phyloP scores from a whole-genome alignment of 106 monocot genomes.

The Platanthera guangdongensis region DNA sequence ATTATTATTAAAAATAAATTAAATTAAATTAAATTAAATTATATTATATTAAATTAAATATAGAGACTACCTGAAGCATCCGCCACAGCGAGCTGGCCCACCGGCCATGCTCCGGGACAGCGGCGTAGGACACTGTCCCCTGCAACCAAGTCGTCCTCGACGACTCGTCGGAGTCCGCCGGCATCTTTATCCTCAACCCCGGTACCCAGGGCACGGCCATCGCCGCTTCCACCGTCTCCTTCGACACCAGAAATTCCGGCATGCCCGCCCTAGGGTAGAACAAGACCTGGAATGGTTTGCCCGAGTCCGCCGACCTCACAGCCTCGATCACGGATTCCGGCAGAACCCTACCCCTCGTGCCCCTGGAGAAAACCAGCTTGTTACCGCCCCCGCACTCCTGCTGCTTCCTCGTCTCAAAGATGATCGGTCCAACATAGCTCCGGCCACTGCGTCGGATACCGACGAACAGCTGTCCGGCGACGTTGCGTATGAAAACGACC shows the following conservation, averaged over 20 bases:
- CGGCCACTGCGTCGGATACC: conserved; percentile 31
- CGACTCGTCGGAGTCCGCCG: conserved; percentile 33
- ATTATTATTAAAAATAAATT: too few relatives aligned
- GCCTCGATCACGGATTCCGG: conserved; percentile 43
- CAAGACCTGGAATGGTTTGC: conserved; percentile 33
- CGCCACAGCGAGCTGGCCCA: conserved; percentile 33
- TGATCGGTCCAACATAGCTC: not conserved
- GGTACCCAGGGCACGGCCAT: conserved; percentile 23
- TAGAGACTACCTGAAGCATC: not conserved
- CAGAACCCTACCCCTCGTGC: conserved; percentile 21
- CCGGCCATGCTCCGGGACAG: not conserved
- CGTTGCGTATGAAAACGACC: conserved; percentile 42
- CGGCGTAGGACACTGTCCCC: conserved; percentile 31
- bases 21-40: too few relatives aligned
- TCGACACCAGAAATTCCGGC: conserved; percentile 50
- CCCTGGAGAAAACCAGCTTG: conserved; percentile 18
- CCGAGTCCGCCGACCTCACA: conserved; percentile 20
- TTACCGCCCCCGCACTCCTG: not conserved
- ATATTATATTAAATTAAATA: too few relatives aligned
- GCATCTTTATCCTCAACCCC: conserved; percentile 55
- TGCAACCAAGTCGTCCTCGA: conserved; percentile 27
- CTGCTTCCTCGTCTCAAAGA: not conserved
- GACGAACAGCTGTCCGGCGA: conserved; percentile 21
- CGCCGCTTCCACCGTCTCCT: conserved; percentile 34
- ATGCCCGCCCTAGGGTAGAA: conserved; percentile 38